These are phyloP conservation scores for Angophora floribunda DNA, from an alignment of 345 rosid genomes.

Conservation along the genomic window DNA sequence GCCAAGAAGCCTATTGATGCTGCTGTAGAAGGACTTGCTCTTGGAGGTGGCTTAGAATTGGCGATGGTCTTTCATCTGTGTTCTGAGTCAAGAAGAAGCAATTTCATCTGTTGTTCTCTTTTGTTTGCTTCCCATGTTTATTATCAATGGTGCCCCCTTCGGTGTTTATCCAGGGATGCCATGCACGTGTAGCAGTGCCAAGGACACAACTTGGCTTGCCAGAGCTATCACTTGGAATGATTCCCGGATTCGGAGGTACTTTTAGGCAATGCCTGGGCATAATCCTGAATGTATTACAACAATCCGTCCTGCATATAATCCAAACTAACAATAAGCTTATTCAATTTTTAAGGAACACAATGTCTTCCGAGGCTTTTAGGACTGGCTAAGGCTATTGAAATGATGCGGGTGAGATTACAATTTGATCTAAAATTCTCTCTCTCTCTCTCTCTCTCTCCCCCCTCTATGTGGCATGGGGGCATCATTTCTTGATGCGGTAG, in stretches of 20 bases:
- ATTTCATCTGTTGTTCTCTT: neutral
- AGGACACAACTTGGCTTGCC: slow-evolving; percentile 85
- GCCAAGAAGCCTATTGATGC: slow-evolving; percentile 93
- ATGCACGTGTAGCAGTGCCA: slow-evolving; percentile 79
- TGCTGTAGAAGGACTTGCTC: slow-evolving; percentile 93
- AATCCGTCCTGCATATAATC: neutral
- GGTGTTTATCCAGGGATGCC: slow-evolving; percentile 53
- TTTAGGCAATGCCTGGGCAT: neutral
- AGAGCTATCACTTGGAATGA: slow-evolving; percentile 84
- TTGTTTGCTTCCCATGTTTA: neutral
- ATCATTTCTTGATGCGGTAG: neutral
- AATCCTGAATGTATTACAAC: neutral
- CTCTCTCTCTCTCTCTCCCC: neutral
- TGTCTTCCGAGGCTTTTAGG: slow-evolving; percentile 96
- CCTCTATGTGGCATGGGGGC: too few species aligned
- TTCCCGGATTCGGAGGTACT: slow-evolving; percentile 94
- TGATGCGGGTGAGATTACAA: slow-evolving; percentile 56
- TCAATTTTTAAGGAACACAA: slow-evolving; percentile 67
- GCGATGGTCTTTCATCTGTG: slow-evolving; percentile 54
- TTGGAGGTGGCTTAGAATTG: slow-evolving; percentile 95
- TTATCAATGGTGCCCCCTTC: neutral
- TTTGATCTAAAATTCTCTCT: neutral
- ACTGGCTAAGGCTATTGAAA: slow-evolving; percentile 74
- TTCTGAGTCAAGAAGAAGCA: neutral
- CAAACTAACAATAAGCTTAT: neutral